Conservation (phyloP, 1,284 basidiomycete genomes). For the Pyrrhoderma noxium region DNA sequence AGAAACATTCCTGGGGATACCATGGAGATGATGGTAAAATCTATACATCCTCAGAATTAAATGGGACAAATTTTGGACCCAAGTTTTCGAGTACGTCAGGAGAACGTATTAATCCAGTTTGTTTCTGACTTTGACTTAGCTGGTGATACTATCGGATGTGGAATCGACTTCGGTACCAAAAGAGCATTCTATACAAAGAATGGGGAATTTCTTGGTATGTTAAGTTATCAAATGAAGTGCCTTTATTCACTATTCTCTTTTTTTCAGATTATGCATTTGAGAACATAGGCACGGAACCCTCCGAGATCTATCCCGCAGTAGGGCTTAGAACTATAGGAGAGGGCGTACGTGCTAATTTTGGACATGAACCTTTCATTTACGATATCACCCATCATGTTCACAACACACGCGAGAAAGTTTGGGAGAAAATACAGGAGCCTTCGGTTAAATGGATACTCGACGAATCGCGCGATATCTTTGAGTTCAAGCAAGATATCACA, state of each 20-base stretch:
- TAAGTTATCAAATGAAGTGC: not conserved
- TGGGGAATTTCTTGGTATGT: slow-evolving; percentile 65
- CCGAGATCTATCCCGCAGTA: slow-evolving; percentile 74
- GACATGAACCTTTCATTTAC: slow-evolving; percentile 75
- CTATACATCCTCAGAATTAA: slow-evolving; percentile 69
- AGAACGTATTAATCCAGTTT: not conserved
- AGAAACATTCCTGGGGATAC: slow-evolving; percentile 86
- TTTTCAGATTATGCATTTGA: slow-evolving; percentile 72
- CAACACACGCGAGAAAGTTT: slow-evolving; percentile 52
- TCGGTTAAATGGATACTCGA: slow-evolving; percentile 31
- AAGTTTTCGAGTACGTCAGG: slow-evolving; percentile 59
- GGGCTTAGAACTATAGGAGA: slow-evolving; percentile 76
- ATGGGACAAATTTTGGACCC: slow-evolving; percentile 68
- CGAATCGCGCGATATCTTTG: slow-evolving; percentile 14
- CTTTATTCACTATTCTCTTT: not conserved
- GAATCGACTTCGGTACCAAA: slow-evolving; percentile 77
- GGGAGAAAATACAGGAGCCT: slow-evolving; percentile 55
- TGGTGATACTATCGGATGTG: slow-evolving; percentile 83
- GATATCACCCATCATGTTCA: slow-evolving; percentile 81
- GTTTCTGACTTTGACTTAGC: slow-evolving; percentile 34
- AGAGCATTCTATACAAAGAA: slow-evolving; percentile 89
- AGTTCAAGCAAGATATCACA: slow-evolving; percentile 23
- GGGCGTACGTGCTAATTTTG: slow-evolving; percentile 77
- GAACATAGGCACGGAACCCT: slow-evolving; percentile 51
- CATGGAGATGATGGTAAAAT: slow-evolving; percentile 87